Evolutionary conservation across 2,329 filamentous ascomycete genomes (phyloP).

Genomic region (Botrytis cinerea): DNA sequence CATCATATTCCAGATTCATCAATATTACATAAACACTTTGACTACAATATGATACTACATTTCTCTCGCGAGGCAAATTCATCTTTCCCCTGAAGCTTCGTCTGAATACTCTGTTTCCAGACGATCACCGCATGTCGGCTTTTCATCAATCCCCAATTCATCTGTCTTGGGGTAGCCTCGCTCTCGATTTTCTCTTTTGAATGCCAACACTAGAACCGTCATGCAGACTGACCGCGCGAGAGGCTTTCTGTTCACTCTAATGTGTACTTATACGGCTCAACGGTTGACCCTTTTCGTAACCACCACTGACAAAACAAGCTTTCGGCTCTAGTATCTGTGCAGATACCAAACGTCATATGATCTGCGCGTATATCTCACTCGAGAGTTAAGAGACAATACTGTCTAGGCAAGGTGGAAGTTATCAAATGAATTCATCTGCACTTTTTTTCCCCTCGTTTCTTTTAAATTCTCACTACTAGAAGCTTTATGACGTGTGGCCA

Average conservation of each 20-base stretch:
- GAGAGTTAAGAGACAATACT: not conserved
- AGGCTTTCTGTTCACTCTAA: not conserved
- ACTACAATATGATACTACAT: not conserved
- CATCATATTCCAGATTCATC: not conserved
- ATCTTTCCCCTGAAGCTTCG: not conserved
- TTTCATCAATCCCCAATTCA: not conserved
- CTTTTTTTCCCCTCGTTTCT: not conserved
- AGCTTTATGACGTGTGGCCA: not conserved
- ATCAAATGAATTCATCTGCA: not conserved
- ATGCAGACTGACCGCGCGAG: not conserved
- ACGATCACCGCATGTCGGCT: not conserved
- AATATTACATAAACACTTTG: not conserved
- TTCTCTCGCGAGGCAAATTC: not conserved
- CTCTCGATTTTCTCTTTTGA: not conserved
- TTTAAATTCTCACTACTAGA: too few species aligned
- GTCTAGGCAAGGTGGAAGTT: not conserved
- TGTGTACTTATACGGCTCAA: not conserved
- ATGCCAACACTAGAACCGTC: too few species aligned
- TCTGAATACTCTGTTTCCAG: too few species aligned
- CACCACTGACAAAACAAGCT: not conserved
- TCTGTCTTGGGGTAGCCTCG: not conserved
- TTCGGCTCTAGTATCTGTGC: not conserved
- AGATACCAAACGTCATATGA: not conserved
- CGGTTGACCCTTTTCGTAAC: not conserved
- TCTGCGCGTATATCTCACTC: not conserved